These are phyloP conservation scores for Ramalina peruviana DNA, from an alignment of 495 filamentous ascomycete species.

Conservation along the genomic window DNA sequence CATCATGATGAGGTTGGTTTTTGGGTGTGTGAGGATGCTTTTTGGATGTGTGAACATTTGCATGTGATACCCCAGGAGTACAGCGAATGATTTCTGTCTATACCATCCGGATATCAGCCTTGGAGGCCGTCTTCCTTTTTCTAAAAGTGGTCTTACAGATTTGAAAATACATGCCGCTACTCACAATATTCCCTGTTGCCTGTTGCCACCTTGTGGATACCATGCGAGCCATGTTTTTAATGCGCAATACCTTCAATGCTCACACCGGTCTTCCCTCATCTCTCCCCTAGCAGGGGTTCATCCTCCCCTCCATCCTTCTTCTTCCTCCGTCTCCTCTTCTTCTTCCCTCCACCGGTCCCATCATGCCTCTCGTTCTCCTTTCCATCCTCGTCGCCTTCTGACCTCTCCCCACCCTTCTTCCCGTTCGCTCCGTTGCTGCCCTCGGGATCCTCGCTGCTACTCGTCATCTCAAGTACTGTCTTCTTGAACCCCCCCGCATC, in stretches of 20 bases:
- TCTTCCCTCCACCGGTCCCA: conserved; percentile 13
- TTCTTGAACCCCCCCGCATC: conserved; percentile 74
- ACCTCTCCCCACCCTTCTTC: conserved; percentile 6
- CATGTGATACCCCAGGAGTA: background rate
- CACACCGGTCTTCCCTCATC: background rate
- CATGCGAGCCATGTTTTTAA: no score
- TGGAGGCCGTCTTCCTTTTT: no score
- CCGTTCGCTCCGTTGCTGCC: conserved; percentile 5
- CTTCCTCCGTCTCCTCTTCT: conserved; percentile 30
- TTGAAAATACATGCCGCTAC: no score
- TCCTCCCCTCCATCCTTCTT: conserved; percentile 14
- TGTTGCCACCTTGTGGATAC: no score
- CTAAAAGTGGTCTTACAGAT: no score
- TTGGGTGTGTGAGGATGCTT: background rate
- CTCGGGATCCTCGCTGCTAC: conserved; percentile 28
- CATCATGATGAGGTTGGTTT: background rate
- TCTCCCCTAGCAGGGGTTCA: conserved; percentile 4
- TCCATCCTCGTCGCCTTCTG: conserved; percentile 18
- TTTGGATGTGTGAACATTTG: background rate
- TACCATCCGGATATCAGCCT: no score
- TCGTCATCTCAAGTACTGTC: conserved; percentile 64
- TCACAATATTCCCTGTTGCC: no score
- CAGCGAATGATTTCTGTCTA: no score
- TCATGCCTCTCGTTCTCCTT: conserved; percentile 13
- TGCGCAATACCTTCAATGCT: background rate